These are phyloP conservation scores for Lomentospora prolificans DNA, from an alignment of 2,329 filamentous ascomycete species.

Conservation along the genomic window DNA sequence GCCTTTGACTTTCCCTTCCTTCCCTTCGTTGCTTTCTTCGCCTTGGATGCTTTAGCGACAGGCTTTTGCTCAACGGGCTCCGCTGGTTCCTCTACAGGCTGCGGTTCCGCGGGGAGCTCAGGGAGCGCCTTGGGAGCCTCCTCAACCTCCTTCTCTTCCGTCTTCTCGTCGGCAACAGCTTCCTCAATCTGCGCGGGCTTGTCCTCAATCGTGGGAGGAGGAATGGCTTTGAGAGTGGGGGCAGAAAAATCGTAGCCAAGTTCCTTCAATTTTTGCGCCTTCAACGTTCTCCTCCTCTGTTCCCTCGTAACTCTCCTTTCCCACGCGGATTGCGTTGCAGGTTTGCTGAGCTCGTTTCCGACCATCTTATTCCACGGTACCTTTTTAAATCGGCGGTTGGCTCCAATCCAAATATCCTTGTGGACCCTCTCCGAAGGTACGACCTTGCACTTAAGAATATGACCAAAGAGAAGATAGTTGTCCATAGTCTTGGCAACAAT, in stretches of 20 bases:
- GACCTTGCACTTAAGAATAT: constrained; percentile 80
- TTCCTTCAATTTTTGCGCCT: constrained; percentile 65
- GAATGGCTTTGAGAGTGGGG: constrained; percentile 55
- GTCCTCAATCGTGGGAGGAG: constrained; percentile 28
- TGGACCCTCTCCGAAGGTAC: constrained; percentile 71
- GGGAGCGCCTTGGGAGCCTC: constrained; percentile 26
- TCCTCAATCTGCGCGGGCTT: constrained; percentile 21
- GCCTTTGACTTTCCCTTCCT: constrained; percentile 20
- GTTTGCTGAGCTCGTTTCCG: constrained; percentile 62
- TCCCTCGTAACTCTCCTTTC: constrained; percentile 63
- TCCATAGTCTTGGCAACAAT: constrained; percentile 95
- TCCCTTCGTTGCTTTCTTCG: constrained; percentile 24
- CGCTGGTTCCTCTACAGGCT: constrained; percentile 19
- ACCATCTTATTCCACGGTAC: constrained; percentile 84
- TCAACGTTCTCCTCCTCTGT: constrained; percentile 56
- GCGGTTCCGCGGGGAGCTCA: constrained; percentile 4
- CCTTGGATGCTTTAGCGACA: constrained; percentile 14
- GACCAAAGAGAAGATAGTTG: constrained; percentile 91
- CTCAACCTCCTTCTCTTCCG: constrained; percentile 23
- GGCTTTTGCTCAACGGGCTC: constrained; percentile 17
- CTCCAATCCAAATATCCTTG: constrained; percentile 76
- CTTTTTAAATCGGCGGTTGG: constrained; percentile 80
- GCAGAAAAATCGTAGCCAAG: constrained; percentile 77
- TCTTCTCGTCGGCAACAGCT: constrained; percentile 22
- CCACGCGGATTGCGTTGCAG: constrained; percentile 69